Evolutionary conservation across 331 rosid species (phyloP).

Genomic region (Cydonia oblonga): DNA sequence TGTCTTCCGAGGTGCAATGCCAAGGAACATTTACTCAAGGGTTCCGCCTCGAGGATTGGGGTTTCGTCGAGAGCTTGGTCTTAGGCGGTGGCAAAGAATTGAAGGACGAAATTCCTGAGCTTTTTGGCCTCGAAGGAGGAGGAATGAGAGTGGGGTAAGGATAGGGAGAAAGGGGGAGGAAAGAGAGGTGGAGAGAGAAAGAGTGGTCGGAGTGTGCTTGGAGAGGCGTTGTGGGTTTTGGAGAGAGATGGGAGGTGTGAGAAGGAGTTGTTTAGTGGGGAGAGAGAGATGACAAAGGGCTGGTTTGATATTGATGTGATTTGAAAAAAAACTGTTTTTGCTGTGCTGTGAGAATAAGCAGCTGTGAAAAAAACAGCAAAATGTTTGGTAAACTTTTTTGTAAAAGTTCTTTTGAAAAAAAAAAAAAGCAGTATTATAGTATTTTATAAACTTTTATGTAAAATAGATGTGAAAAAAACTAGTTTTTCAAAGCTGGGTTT

Average conservation of each 20-base stretch:
- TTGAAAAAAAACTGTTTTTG: no score
- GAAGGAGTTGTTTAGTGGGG: constrained; percentile 17
- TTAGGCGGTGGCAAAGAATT: constrained; percentile 33
- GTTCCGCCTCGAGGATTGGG: constrained; percentile 7
- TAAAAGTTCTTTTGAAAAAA: no score
- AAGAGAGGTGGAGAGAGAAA: constrained; percentile 18
- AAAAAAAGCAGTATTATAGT: no score
- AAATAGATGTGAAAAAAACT: no score
- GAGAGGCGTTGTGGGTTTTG: constrained; percentile 4
- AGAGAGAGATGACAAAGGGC: constrained; percentile 18
- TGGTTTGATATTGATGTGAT: no score
- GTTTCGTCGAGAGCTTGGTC: constrained; percentile 24
- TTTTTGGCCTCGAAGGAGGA: constrained; percentile 16
- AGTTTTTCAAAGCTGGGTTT: no score
- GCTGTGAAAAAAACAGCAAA: no score
- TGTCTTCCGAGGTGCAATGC: constrained; percentile 70
- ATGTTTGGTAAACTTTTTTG: no score
- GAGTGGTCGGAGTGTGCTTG: constrained; percentile 5
- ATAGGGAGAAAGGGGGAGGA: constrained; percentile 16
- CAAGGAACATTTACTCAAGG: constrained; percentile 74
- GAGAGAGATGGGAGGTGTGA: constrained; percentile 16
- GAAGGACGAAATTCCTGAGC: constrained; percentile 13
- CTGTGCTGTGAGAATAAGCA: no score
- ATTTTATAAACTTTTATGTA: no score
- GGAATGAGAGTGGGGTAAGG: constrained; percentile 6